These are phyloP conservation scores for Allium sativum DNA, from an alignment of 106 monocot species.

Conservation along the genomic window DNA sequence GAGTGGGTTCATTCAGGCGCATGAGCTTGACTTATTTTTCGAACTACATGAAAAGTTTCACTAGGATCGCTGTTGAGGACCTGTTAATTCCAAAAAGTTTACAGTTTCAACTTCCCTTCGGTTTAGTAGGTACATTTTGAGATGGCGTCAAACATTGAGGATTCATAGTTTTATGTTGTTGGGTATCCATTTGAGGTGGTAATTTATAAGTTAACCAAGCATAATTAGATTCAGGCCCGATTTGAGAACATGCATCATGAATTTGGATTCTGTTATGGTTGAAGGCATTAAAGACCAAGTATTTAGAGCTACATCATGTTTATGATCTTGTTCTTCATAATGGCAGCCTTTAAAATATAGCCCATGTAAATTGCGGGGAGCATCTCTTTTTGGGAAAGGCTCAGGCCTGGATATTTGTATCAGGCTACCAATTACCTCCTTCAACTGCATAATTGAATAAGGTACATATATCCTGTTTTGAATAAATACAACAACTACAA, in stretches of 20 bases:
- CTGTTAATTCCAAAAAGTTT: slow-evolving; percentile 85
- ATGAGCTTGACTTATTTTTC: slow-evolving; percentile 9
- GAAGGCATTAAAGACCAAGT: slow-evolving; percentile 21
- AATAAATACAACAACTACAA: too few relatives aligned
- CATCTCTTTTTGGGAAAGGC: too few relatives aligned
- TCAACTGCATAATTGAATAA: too few relatives aligned
- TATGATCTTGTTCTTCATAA: not conserved
- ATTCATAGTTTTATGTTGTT: not conserved
- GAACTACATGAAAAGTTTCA: slow-evolving; percentile 7
- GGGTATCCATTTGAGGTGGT: slow-evolving; percentile 2
- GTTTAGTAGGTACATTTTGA: slow-evolving; percentile 14
- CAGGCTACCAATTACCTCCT: too few relatives aligned
- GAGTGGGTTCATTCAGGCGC: too few relatives aligned
- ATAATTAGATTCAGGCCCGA: slow-evolving; percentile 22
- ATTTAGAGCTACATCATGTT: not conserved
- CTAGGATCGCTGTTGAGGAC: slow-evolving; percentile 24
- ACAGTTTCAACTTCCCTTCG: slow-evolving; percentile 26
- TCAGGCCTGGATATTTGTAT: slow-evolving; percentile 22
- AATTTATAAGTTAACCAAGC: slow-evolving; percentile 20
- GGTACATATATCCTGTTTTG: too few relatives aligned
- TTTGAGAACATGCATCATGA: slow-evolving; percentile 6
- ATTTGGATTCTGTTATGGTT: not conserved
- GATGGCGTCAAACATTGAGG: slow-evolving; percentile 15
- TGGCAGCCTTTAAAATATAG: not conserved
- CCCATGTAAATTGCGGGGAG: slow-evolving; percentile 18